phyloP scores from a whole-genome alignment of 2,329 filamentous ascomycete genomes.

The Fusarium domesticum region DNA sequence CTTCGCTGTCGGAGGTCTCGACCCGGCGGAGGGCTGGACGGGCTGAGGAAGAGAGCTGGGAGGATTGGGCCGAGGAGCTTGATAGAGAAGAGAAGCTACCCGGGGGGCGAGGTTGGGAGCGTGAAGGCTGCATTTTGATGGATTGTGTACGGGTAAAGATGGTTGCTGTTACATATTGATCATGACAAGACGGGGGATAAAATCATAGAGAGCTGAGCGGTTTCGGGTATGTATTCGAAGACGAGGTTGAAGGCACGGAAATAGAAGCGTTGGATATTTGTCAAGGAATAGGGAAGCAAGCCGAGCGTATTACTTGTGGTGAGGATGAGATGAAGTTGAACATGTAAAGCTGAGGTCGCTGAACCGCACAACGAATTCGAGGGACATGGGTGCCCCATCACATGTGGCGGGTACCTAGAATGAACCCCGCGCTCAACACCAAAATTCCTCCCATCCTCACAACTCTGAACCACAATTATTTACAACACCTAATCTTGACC shows the following conservation, averaged over 20 bases:
- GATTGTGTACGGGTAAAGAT: constrained; percentile 26
- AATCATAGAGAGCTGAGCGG: too few species aligned
- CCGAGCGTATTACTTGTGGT: neutral
- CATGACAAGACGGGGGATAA: constrained; percentile 8
- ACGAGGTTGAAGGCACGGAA: neutral
- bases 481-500: neutral
- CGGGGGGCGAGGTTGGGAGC: constrained; percentile 46
- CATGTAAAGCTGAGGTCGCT: constrained; percentile 3
- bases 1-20: constrained; percentile 32
- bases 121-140: constrained; percentile 48
- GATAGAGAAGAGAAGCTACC: constrained; percentile 57
- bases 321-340: constrained; percentile 4
- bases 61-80: constrained; percentile 29
- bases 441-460: constrained; percentile 4
- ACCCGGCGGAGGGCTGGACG: constrained; percentile 36
- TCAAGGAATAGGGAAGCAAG: neutral
- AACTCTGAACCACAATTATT: neutral
- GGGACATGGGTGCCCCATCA: constrained; percentile 4
- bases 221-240: neutral
- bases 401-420: constrained; percentile 14
- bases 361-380: constrained; percentile 3
- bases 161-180: constrained; percentile 44
- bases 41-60: constrained; percentile 28
- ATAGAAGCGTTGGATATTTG: neutral
- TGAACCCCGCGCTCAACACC: constrained; percentile 21